Conservation (phyloP, 805 yeast genomes). For the Cyberlindnera euphorbiiphila region DNA sequence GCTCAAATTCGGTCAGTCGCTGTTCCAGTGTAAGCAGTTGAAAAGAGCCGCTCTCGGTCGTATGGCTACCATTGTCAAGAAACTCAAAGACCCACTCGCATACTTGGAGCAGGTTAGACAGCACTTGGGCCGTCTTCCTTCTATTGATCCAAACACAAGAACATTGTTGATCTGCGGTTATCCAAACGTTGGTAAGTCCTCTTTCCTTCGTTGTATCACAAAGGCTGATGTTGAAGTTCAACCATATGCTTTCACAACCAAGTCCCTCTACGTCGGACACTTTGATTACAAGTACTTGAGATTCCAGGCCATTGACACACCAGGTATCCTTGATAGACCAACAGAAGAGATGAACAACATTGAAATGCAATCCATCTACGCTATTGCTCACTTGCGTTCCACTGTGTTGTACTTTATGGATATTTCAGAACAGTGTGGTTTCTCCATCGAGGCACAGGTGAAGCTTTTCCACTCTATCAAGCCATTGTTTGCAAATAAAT, state of each 20-base stretch:
- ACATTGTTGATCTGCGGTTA: conserved; percentile 96
- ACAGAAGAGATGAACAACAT: conserved; percentile 99
- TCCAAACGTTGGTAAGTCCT: conserved; percentile 98
- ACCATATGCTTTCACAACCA: conserved; percentile 99
- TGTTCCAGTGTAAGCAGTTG: conserved; percentile 97
- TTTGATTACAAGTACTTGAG: conserved; percentile 96
- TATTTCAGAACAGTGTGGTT: conserved; percentile 98
- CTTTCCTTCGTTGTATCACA: conserved; percentile 88
- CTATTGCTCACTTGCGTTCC: conserved; percentile 96
- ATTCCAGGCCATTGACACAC: conserved; percentile 98
- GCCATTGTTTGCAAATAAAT: conserved; percentile 94
- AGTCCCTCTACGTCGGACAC: conserved; percentile 96
- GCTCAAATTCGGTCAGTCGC: conserved; percentile 94
- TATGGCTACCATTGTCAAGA: conserved; percentile 97
- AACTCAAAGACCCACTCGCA: conserved; percentile 87
- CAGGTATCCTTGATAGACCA: conserved; percentile 98
- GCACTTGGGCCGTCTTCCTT: conserved; percentile 96
- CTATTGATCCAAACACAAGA: conserved; percentile 98
- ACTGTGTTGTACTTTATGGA: conserved; percentile 98
- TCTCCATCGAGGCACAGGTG: conserved; percentile 95
- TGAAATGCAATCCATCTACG: conserved; percentile 98
- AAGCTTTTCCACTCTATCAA: conserved; percentile 94
- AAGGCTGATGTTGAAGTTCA: conserved; percentile 99
- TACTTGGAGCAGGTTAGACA: conserved; percentile 98
- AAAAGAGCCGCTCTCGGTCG: conserved; percentile 99